Evolutionary conservation across 345 rosid species (phyloP).

Genomic region (Eucalyptus cloeziana): DNA sequence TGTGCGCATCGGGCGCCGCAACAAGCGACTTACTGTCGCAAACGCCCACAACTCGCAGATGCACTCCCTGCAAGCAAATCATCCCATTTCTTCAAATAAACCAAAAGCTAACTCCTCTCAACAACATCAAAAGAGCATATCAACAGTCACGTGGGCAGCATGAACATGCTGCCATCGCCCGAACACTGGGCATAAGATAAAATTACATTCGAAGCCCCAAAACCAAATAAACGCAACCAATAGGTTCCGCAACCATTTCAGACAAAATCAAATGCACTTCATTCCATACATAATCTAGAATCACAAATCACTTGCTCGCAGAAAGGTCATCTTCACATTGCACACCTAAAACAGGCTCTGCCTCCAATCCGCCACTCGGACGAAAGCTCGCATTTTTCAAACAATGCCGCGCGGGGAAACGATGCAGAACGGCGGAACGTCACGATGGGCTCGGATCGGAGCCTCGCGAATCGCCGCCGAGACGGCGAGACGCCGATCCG

Average conservation of each 20-base stretch:
- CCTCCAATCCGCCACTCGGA: neutral
- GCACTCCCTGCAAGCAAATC: slow-evolving; percentile 39
- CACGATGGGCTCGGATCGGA: neutral
- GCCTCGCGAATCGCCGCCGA: neutral
- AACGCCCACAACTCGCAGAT: slow-evolving; percentile 72
- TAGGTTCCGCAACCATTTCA: neutral
- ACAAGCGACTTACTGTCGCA: slow-evolving; percentile 62
- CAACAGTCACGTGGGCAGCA: accelerated
- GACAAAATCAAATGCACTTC: neutral
- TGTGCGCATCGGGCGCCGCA: slow-evolving; percentile 25
- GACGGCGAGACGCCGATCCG: neutral
- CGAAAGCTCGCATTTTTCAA: neutral
- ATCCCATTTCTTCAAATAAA: neutral
- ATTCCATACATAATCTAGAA: neutral
- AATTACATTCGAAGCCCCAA: neutral
- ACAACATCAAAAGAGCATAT: neutral
- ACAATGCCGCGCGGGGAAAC: neutral
- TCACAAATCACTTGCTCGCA: neutral
- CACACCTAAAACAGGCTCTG: neutral
- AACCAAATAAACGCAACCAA: neutral
- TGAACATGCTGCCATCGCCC: neutral
- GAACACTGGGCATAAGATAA: neutral
- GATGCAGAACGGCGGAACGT: neutral
- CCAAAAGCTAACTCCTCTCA: neutral
- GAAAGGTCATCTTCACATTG: neutral